Evolutionary conservation across 2,329 filamentous ascomycete genomes (phyloP).

Genomic region (Exophiala bonariae): DNA sequence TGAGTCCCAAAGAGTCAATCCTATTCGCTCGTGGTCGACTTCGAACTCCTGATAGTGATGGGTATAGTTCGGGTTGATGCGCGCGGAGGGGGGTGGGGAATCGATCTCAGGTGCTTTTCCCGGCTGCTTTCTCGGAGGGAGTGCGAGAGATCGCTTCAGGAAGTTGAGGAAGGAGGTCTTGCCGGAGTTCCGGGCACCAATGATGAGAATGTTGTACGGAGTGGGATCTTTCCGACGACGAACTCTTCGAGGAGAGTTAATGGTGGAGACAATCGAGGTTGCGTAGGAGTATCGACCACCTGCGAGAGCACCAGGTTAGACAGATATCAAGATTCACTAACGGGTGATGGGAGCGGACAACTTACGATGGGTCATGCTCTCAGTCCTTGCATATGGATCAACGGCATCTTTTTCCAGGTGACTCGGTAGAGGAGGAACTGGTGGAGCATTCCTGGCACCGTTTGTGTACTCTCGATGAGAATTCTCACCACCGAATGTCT

Average conservation of each 20-base stretch:
- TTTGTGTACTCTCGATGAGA: constrained; percentile 22
- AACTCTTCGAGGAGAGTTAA: constrained; percentile 89
- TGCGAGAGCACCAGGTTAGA: constrained; percentile 1
- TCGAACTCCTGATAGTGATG: constrained; percentile 92
- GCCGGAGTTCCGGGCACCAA: constrained; percentile 82
- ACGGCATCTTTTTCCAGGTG: constrained; percentile 20
- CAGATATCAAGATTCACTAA: constrained; percentile 2
- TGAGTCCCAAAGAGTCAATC: constrained; percentile 94
- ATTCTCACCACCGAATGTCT: constrained; percentile 26
- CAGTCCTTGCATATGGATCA: constrained; percentile 78
- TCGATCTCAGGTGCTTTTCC: constrained; percentile 58
- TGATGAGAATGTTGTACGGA: constrained; percentile 92
- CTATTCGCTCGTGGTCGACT: constrained; percentile 86
- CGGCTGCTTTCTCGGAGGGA: constrained; percentile 75
- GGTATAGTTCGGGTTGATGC: constrained; percentile 67
- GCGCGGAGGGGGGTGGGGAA: constrained; percentile 53
- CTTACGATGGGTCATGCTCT: constrained; percentile 89
- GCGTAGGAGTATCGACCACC: constrained; percentile 89
- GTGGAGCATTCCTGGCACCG: constrained; percentile 16
- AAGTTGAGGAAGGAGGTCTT: constrained; percentile 98
- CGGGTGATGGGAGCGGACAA: background rate
- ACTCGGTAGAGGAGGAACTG: constrained; percentile 24
- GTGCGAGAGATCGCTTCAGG: constrained; percentile 78
- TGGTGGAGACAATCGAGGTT: constrained; percentile 82
- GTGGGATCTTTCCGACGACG: constrained; percentile 95